Evolutionary conservation across 441 rosid species (phyloP).

Genomic region (Pelargonium fulgidum): DNA sequence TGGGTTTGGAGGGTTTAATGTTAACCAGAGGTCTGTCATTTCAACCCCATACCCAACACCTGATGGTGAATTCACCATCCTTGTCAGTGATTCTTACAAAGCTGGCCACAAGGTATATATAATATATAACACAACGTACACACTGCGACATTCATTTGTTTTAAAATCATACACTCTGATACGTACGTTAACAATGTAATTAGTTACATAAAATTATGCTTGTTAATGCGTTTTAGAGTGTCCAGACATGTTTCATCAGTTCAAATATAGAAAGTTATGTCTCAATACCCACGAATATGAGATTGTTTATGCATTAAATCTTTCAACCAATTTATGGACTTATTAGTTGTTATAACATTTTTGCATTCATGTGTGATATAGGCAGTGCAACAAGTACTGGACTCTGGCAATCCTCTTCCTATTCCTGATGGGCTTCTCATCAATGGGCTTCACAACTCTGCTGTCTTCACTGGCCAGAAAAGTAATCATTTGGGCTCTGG

Average conservation of each 20-base stretch:
- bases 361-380: constrained; percentile 9
- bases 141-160: too few relatives aligned
- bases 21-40: constrained; percentile 46
- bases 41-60: constrained; percentile 53
- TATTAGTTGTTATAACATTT: too few relatives aligned
- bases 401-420: constrained; percentile 44
- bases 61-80: constrained; percentile 48
- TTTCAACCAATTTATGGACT: too few relatives aligned
- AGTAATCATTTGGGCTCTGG: constrained; percentile 27
- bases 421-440: constrained; percentile 61
- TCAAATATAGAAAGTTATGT: too few relatives aligned
- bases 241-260: too few relatives aligned
- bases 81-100: constrained; percentile 57
- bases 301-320: too few relatives aligned
- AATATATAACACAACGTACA: too few relatives aligned
- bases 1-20: constrained; percentile 57
- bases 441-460: constrained; percentile 37
- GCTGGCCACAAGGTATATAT: constrained; percentile 41
- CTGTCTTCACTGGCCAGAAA: constrained; percentile 41
- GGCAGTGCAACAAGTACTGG: constrained; percentile 40
- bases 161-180: too few relatives aligned
- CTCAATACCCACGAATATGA: too few relatives aligned
- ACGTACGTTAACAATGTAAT: too few relatives aligned
- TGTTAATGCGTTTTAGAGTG: too few relatives aligned
- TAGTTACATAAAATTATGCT: too few relatives aligned